phyloP scores from a whole-genome alignment of 495 filamentous ascomycete species.

The Pyronema omphalodes region DNA sequence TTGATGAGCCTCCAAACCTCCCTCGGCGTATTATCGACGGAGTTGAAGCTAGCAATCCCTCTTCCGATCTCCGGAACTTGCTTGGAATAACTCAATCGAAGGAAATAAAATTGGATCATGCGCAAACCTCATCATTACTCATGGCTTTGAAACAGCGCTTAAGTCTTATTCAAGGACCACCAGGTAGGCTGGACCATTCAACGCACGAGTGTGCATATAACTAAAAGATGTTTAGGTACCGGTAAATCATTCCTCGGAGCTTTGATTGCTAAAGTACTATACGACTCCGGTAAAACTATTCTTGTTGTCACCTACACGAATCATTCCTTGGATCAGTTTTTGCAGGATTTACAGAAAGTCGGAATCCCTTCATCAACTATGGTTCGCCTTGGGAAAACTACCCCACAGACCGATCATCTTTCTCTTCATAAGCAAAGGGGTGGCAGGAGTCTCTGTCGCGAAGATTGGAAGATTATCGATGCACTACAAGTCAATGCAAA shows the following conservation, averaged over 20 bases:
- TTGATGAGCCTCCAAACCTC: conserved; percentile 14
- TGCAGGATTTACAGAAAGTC: conserved; percentile 42
- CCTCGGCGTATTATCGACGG: conserved; percentile 15
- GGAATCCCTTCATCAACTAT: conserved; percentile 38
- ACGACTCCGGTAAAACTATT: conserved; percentile 37
- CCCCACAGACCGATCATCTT: conserved; percentile 31
- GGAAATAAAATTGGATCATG: conserved; percentile 33
- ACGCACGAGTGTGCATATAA: not conserved
- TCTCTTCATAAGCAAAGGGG: conserved; percentile 3
- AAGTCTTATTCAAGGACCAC: conserved; percentile 57
- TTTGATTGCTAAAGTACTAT: conserved; percentile 40
- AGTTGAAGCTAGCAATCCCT: conserved; percentile 9
- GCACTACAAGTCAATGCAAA: not conserved
- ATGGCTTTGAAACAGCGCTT: conserved; percentile 36
- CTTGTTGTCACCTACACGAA: conserved; percentile 45
- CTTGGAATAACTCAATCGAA: conserved; percentile 21
- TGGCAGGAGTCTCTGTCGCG: not conserved
- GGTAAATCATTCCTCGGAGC: conserved; percentile 68
- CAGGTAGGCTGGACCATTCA: conserved; percentile 33
- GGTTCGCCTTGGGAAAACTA: conserved; percentile 54
- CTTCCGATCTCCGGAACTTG: conserved; percentile 19
- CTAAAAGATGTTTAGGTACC: conserved; percentile 32
- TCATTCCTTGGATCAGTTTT: conserved; percentile 52
- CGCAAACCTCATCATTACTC: conserved; percentile 41
- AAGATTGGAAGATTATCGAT: not conserved